These are phyloP conservation scores for Hypericum perforatum DNA, from an alignment of 345 rosid species.

Conservation along the genomic window DNA sequence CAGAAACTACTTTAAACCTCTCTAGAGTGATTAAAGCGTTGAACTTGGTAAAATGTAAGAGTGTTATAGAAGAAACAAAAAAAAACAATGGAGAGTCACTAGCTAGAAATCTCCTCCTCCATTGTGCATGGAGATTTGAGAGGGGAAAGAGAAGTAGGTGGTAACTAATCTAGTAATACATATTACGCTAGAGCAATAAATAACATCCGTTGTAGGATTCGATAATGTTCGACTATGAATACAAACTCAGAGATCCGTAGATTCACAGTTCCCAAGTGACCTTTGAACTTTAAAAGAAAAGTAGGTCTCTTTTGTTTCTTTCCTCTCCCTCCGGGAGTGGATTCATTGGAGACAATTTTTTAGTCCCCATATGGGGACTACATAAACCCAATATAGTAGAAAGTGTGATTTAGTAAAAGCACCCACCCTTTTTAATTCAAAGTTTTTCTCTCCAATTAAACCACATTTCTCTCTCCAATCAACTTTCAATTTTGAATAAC, in stretches of 20 bases:
- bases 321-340: no score
- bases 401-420: no score
- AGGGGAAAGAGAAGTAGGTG: conserved; percentile 8
- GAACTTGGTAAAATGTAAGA: neutral
- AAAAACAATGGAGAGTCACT: neutral
- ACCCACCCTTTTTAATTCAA: no score
- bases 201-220: neutral
- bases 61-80: conserved; percentile 1
- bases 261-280: conserved; percentile 14
- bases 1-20: no score
- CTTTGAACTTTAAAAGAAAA: conserved; percentile 9
- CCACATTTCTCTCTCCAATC: no score
- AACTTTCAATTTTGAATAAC: no score
- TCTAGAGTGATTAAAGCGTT: no score
- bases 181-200: neutral
- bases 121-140: conserved; percentile 8
- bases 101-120: neutral
- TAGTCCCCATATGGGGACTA: no score
- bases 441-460: no score
- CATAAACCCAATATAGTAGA: no score
- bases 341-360: no score
- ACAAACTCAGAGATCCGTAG: neutral
- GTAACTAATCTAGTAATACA: conserved; percentile 2
- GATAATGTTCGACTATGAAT: neutral
- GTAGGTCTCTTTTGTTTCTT: conserved; percentile 9